Base-by-base conservation (phyloP, 2,329 filamentous ascomycete genomes). In the Pseudogymnoascus sp. region DNA sequence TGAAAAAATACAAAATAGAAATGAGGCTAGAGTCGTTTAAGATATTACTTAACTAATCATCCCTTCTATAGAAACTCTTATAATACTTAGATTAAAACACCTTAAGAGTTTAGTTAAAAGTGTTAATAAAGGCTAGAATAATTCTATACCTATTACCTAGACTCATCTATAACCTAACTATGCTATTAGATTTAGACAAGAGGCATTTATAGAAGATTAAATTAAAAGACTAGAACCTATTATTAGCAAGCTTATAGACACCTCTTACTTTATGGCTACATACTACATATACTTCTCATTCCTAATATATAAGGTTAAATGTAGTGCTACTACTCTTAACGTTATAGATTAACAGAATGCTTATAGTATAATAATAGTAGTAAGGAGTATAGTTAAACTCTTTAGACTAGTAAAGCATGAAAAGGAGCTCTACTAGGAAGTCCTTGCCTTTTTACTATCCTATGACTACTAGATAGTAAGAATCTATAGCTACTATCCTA, bases 211-310 rank as follows among this genome's bases (percentile, higher is more conserved):
- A 1, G 62, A 75, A 0, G 71, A 73, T 79, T 4, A 41, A 69
- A 13, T 25, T 25, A 25, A 25, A 25, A 81, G 77, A 70, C 68
- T 83, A 6, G 65, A 69, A 6, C 75, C 75, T 5, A 77, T 77
- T 60, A 68, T 79, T 62, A 73, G 74, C 62, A 68, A 78, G 34
- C 70, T 71, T 6, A 70, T 71, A 13, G 72, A 77, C 63, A 69
- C 69, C 61, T 75, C n/a, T n/a, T n/a, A 71, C 66, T 80, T 81
- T 63, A 78, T 79, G 73, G 76, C 68, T 6, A 82, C 77, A 8
- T 78, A 74, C 62, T 71, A 76, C 4, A 80, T 82, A 73, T 79
- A 78, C 71, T 81, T 83, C 66, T 79, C 79, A 1, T 83, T 82
- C 66, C 71, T 83, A 0, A 77, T 77, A 0, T 79, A 76, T 69